Evolutionary conservation across 768 basidiomycete species (phyloP), one percentile per base, ranked within the genome.

Genomic region (Tulasnella sp.): DNA sequence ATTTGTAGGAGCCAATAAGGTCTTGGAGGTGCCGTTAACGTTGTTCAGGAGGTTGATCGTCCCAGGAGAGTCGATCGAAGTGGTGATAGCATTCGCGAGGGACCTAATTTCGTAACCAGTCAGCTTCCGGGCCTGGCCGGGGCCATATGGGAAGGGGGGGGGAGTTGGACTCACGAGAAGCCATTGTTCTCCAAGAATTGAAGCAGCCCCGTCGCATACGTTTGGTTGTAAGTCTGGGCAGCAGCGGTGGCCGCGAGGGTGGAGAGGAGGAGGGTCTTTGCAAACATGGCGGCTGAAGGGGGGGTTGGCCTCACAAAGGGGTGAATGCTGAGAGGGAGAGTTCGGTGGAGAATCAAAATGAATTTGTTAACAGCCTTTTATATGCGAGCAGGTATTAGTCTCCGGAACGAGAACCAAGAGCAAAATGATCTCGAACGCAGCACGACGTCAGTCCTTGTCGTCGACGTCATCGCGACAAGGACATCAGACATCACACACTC

Each of bases 1-100:
- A 44, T 79, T 74, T 38, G 68, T 79, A 40, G 78, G 78, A 5
- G 78, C 78, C 39, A 79, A 56, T 21, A 79, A 68, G 19, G 78
- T 79, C 68, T 74, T 71, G 21, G 36, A 27, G 36, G 71, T 74
- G 19, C 71, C 78, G 44, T 74, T 79, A 48, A 79, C 46, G 24
- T 79, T 77, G 27, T 77, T 56, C 31, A 77, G 58, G 9, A 77
- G 52, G 27, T 56, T 68, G 36, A 58, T 18, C 14, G 76, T 77
- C 1, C 76, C 76, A 9, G 76, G 48, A 3, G 76, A 58, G 18
- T 77, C 58, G 39, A 77, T 77, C 4, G 48, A 56, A 21, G 19
- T 58, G 46, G 5, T 56, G 76, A 77, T 62, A 14, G 76, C 76
- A 1, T 62, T 0, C 21, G 76, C 76, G 31, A 77, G 58, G 21